These are phyloP conservation scores for Talaromyces atroroseus DNA, from an alignment of 2,329 filamentous ascomycete species.

Conservation along the genomic window DNA sequence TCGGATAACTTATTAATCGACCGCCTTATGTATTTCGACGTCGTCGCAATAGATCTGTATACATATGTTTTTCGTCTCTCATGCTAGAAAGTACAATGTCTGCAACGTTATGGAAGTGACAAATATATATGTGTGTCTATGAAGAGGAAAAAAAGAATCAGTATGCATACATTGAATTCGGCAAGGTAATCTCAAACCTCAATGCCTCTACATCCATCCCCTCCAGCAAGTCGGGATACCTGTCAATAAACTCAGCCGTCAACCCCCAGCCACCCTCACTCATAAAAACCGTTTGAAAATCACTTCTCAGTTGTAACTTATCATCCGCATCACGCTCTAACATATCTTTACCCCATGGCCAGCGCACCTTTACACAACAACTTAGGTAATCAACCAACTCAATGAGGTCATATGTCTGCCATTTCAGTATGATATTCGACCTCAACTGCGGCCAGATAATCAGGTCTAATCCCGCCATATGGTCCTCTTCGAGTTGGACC, in stretches of 20 bases:
- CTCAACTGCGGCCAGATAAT: slow-evolving; percentile 22
- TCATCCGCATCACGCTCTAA: slow-evolving; percentile 20
- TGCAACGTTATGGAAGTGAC: not conserved
- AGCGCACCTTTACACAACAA: slow-evolving; percentile 22
- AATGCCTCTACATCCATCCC: slow-evolving; percentile 17
- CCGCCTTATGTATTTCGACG: not conserved
- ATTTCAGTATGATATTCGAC: slow-evolving; percentile 20
- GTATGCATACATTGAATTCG: slow-evolving; percentile 9
- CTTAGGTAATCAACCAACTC: slow-evolving; percentile 3
- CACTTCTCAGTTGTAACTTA: slow-evolving; percentile 16
- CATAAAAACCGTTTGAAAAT: slow-evolving; percentile 20
- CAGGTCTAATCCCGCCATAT: slow-evolving; percentile 19
- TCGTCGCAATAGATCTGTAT: not conserved
- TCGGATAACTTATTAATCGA: too few species aligned
- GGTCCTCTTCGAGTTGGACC: slow-evolving; percentile 18
- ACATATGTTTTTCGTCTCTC: not conserved
- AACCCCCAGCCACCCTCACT: slow-evolving; percentile 21
- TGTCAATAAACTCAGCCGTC: slow-evolving; percentile 22
- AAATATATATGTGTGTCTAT: not conserved
- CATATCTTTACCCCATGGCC: slow-evolving; percentile 22
- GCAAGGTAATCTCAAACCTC: slow-evolving; percentile 9
- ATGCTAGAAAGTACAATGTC: not conserved
- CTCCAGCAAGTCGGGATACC: slow-evolving; percentile 20
- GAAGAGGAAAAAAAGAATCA: not conserved
- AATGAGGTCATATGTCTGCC: slow-evolving; percentile 16